A percentile compares a stretch with the other conserved stretches of the same genome.
phyloP scores from a whole-genome alignment of 2,329 filamentous ascomycete genomes.

The Arthrobotrys musiformis region DNA sequence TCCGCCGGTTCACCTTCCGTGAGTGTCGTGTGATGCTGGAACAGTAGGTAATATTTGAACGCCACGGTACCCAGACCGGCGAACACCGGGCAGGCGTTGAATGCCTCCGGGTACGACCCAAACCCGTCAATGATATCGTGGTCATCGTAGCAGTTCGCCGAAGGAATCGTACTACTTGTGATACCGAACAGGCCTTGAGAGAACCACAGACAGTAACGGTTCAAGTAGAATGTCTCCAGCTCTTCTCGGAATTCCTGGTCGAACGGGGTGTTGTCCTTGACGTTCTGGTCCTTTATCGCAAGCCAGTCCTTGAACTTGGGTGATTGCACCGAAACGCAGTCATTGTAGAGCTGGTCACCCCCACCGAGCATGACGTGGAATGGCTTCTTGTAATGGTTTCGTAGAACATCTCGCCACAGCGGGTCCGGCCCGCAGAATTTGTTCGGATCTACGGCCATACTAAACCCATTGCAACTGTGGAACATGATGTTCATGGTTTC shows the following conservation, averaged over 20 bases:
- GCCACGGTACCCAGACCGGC: slow-evolving; percentile 88
- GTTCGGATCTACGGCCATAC: slow-evolving; percentile 78
- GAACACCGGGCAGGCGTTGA: slow-evolving; percentile 91
- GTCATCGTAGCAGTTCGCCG: slow-evolving; percentile 98
- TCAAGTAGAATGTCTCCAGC: slow-evolving; percentile 85
- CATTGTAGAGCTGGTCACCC: slow-evolving; percentile 95
- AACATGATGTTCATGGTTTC: slow-evolving; percentile 99
- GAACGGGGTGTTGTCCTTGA: slow-evolving; percentile 83
- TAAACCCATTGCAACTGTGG: slow-evolving; percentile 97
- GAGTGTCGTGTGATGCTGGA: slow-evolving; percentile 90
- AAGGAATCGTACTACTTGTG: slow-evolving; percentile 92
- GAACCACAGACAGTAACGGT: slow-evolving; percentile 89
- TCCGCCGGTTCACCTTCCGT: slow-evolving; percentile 84
- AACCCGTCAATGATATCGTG: slow-evolving; percentile 93
- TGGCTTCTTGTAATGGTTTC: slow-evolving; percentile 84
- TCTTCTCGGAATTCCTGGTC: slow-evolving; percentile 85
- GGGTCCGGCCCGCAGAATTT: slow-evolving; percentile 91
- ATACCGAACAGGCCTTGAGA: slow-evolving; percentile 94
- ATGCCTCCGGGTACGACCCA: slow-evolving; percentile 89
- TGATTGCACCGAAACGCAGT: slow-evolving; percentile 80
- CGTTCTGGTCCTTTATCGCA: slow-evolving; percentile 78
- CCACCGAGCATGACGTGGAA: slow-evolving; percentile 99
- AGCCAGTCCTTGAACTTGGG: slow-evolving; percentile 85
- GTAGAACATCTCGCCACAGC: slow-evolving; percentile 94
- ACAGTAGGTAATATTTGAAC: slow-evolving; percentile 99